Evolutionary conservation across 129 eudicot species (phyloP).

Genomic region (Apium graveolens): DNA sequence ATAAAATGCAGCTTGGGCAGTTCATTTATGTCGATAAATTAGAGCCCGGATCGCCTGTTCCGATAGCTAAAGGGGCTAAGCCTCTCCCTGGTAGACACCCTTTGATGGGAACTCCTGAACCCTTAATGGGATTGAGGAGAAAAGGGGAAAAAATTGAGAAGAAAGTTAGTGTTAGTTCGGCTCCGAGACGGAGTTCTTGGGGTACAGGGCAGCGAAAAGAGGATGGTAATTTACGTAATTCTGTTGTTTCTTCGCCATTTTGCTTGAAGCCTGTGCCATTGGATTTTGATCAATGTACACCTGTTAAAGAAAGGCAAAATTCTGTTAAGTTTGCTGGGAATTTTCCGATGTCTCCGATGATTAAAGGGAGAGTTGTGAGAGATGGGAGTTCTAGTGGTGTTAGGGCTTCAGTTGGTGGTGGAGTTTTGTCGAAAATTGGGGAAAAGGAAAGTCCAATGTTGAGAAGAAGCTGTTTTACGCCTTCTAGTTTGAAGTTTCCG

Average conservation of each 20-base stretch:
- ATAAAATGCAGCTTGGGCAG: constrained; percentile 94
- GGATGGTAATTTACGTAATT: constrained; percentile 1
- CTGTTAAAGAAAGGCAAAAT: constrained; percentile 37
- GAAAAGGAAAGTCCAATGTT: constrained; percentile 54
- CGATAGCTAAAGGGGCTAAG: constrained; percentile 59
- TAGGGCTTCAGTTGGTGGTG: constrained; percentile 75
- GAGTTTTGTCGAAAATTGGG: constrained; percentile 40
- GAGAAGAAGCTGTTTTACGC: constrained; percentile 61
- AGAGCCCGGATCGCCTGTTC: constrained; percentile 96
- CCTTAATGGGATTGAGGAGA: constrained; percentile 41
- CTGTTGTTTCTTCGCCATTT: constrained; percentile 30
- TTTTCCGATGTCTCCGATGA: constrained; percentile 41
- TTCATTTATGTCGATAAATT: constrained; percentile 76
- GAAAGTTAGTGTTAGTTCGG: constrained; percentile 15
- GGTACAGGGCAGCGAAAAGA: constrained; percentile 47
- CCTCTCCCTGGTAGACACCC: constrained; percentile 88
- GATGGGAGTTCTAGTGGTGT: constrained; percentile 35
- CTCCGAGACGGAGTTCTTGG: constrained; percentile 78
- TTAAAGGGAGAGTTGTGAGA: constrained; percentile 33
- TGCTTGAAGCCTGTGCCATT: constrained; percentile 44
- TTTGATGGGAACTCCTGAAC: constrained; percentile 70
- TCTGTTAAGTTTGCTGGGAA: constrained; percentile 31
- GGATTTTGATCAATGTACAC: constrained; percentile 82
- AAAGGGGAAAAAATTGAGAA: constrained; percentile 49
- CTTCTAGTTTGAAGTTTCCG: constrained; percentile 49